These are phyloP conservation scores for Lentinula guzmanii DNA, from an alignment of 768 basidiomycete genomes.

Conservation along the genomic window DNA sequence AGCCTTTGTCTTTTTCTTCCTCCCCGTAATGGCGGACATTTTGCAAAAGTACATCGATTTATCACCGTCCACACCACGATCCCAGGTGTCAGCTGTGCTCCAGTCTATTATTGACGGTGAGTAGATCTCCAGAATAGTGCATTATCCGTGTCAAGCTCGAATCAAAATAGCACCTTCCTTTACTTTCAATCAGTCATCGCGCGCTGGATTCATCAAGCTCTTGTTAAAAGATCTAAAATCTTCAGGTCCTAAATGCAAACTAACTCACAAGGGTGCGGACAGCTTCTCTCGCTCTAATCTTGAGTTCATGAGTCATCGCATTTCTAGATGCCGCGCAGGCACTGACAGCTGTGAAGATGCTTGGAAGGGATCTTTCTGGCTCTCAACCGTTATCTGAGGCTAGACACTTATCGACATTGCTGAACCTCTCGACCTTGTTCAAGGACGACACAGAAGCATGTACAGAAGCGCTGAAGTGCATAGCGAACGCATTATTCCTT, in stretches of 20 bases:
- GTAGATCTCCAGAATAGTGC: not conserved
- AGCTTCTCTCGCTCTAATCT: not conserved
- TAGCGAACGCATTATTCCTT: constrained; percentile 77
- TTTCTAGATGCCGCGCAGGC: constrained; percentile 62
- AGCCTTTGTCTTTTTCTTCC: not conserved
- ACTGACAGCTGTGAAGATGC: constrained; percentile 64
- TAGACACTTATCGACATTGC: constrained; percentile 50
- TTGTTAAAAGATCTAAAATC: constrained; percentile 57
- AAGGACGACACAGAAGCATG: constrained; percentile 55
- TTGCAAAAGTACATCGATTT: constrained; percentile 42
- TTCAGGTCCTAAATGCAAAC: constrained; percentile 36
- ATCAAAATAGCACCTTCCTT: constrained; percentile 36
- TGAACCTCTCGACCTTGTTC: constrained; percentile 44
- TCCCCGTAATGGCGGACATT: constrained; percentile 35
- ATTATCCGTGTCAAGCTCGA: not conserved
- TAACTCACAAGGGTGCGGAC: constrained; percentile 50
- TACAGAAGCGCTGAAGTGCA: constrained; percentile 65
- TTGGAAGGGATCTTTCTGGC: constrained; percentile 66
- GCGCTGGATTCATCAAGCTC: constrained; percentile 48
- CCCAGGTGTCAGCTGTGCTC: constrained; percentile 40
- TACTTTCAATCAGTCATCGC: constrained; percentile 39
- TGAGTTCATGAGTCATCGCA: not conserved
- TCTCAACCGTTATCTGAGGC: constrained; percentile 54
- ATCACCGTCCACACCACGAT: constrained; percentile 37
- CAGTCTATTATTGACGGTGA: constrained; percentile 46